Evolutionary conservation across 2,329 filamentous ascomycete genomes (phyloP).

Genomic region (Venturia asperata): DNA sequence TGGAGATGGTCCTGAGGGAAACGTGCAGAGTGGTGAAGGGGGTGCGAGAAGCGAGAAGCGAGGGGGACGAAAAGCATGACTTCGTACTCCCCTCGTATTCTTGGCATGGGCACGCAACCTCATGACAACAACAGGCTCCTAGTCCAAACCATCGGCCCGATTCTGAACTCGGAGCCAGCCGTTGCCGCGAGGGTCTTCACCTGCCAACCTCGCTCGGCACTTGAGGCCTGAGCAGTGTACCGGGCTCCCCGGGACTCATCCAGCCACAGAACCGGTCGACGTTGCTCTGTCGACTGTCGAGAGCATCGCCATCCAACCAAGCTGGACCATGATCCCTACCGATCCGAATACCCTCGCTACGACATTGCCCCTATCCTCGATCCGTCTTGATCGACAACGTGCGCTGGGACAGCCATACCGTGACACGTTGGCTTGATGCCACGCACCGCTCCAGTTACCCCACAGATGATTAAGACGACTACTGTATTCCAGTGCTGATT

Average conservation of each 20-base stretch:
- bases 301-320: background rate
- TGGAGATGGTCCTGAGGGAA: no score
- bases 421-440: slow-evolving; percentile 9
- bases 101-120: background rate
- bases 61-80: background rate
- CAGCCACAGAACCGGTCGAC: slow-evolving; percentile 7
- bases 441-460: slow-evolving; percentile 3
- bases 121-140: background rate
- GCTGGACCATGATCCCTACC: background rate
- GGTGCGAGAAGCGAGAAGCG: background rate
- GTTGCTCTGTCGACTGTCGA: background rate
- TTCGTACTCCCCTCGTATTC: background rate
- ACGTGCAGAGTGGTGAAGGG: no score
- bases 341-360: background rate
- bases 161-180: background rate
- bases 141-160: background rate
- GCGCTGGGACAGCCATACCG: background rate
- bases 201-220: background rate
- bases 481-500: background rate
- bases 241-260: background rate
- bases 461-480: background rate
- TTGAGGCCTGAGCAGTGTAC: background rate
- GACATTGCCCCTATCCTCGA: background rate
- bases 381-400: background rate
- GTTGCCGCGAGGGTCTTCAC: background rate